Evolutionary conservation across 1,284 basidiomycete species (phyloP), one percentile per base, ranked within the genome.

Genomic region (Ceratobasidium sp.): DNA sequence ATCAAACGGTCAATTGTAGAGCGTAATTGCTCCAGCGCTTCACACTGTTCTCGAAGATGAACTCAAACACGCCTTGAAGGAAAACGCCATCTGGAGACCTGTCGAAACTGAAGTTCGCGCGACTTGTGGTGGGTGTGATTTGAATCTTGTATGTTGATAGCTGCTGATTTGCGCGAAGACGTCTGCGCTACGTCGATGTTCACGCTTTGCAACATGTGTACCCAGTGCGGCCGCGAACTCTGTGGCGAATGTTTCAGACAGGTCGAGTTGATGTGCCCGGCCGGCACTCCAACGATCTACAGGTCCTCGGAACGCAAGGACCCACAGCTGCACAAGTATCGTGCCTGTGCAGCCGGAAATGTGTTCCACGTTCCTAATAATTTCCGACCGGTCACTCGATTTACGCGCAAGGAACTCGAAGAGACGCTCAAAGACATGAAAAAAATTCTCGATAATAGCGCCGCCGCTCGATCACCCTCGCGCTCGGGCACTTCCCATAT

Each of bases 141-240:
- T 77, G 46, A 48, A 81, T 9, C 57, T 66, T 64, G 75, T 78
- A 46, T 75, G 74, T 57, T 76, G 78, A 78, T 70, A 77, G 40
- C 80, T 61, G 28, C 74, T 40, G 52, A 20, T 44, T 59, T 28
- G 42, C 48, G 42, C 54, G 17, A 82, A 96, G 96, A 98, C 84
- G 95, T 93, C 2, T 98, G 97, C 84, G 93, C 94, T 86, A 96
- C 95, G 3, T 96, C 95, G 17, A 91, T 98, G 78, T 97, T 98
- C 84, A 93, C 93, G 6, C 92, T 92, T 77, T 94, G 91, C 78
- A 98, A 93, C 91, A 93, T 96, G 88, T 98, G 96, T 84, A 88
- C 91, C 10, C 83, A 89, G n/a, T 98, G 96, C 83, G 96, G 96
- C 0, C 91, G 95, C 17, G 97, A 98, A 84, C 92, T 94, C 20